Conservation (phyloP, 1,284 basidiomycete species). For the Heliocybe sulcata region DNA sequence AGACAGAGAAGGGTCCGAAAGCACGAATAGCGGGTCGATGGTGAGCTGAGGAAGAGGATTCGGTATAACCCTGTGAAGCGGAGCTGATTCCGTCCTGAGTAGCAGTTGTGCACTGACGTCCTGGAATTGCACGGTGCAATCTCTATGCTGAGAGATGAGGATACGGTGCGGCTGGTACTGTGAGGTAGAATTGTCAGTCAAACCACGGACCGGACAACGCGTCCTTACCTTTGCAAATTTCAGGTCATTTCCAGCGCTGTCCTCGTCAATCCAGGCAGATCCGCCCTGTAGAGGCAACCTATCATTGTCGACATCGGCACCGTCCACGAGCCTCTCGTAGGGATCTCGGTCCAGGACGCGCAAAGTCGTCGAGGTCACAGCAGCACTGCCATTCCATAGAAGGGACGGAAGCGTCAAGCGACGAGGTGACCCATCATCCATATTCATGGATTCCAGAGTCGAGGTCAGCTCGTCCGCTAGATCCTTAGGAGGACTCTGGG, state of each 20-base stretch:
- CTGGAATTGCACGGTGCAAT: slow-evolving; percentile 60
- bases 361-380: slow-evolving; percentile 35
- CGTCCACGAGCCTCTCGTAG: slow-evolving; percentile 27
- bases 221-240: slow-evolving; percentile 40
- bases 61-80: slow-evolving; percentile 53
- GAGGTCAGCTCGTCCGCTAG: slow-evolving; percentile 32
- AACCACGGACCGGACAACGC: too few relatives aligned
- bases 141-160: slow-evolving; percentile 57
- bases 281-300: slow-evolving; percentile 40
- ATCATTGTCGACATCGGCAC: slow-evolving; percentile 11
- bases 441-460: slow-evolving; percentile 34
- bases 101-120: slow-evolving; percentile 68
- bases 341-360: slow-evolving; percentile 32
- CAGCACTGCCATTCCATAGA: slow-evolving; percentile 32
- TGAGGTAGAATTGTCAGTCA: slow-evolving; percentile 3
- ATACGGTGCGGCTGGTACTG: slow-evolving; percentile 64
- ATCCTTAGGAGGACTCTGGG: slow-evolving; percentile 14
- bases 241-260: slow-evolving; percentile 27
- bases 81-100: slow-evolving; percentile 32
- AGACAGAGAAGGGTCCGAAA: slow-evolving; percentile 36
- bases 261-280: slow-evolving; percentile 40
- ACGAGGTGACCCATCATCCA: slow-evolving; percentile 26
- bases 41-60: slow-evolving; percentile 53
- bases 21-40: slow-evolving; percentile 46
- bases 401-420: slow-evolving; percentile 29